Evolutionary conservation across 306 rosid species (phyloP), one percentile per base, ranked within the genome.

Genomic region (Ochetophila trinervis): DNA sequence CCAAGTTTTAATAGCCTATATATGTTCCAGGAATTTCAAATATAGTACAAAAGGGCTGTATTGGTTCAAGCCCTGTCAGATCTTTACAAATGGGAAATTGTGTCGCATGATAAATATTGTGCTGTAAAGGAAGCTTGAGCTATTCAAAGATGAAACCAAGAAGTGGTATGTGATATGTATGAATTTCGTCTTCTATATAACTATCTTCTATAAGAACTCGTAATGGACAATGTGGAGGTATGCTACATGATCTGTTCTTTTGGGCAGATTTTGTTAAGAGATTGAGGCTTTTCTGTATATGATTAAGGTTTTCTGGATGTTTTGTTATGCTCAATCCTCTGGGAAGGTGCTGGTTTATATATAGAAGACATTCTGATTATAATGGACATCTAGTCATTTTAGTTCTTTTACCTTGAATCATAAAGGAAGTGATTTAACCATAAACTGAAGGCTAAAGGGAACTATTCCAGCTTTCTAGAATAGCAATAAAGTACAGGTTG

Each of bases 161-260:
- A 65, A 74, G 78, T 66, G 73, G 69, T 67, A 82, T 71, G 68
- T 74, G 79, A 65, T 57, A 42, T 79, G 52, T 79, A 73, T 73
- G 76, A 69, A 62, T 50, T 79, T 67, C 73, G 57, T 53, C 68
- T 72, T 54, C 56, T 58, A 62, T 76, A 75, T 67, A 40, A 40
- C 12, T 69, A 54, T 71, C 40, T 76, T 47, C 27, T 64, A 57
- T 60, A 66, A 70, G 84, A 65, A 74, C 65, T 53, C 74, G 35
- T 79, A 82, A 78, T 49, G 66, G 85, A 88, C 74, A 59, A 60
- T 54, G 66, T 85, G 75, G 75, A 77, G 76, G 79, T 62, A 62
- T 61, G 68, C 75, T 73, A 70, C 72, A 65, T 62, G 75, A 66
- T 79, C 63, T 82, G 76, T 78, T 78, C 64, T 70, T 76, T 65